Evolutionary conservation across 352 stramenopile species (phyloP), one percentile per base, ranked within the genome.

Genomic region (Nothophytophthora sp.): DNA sequence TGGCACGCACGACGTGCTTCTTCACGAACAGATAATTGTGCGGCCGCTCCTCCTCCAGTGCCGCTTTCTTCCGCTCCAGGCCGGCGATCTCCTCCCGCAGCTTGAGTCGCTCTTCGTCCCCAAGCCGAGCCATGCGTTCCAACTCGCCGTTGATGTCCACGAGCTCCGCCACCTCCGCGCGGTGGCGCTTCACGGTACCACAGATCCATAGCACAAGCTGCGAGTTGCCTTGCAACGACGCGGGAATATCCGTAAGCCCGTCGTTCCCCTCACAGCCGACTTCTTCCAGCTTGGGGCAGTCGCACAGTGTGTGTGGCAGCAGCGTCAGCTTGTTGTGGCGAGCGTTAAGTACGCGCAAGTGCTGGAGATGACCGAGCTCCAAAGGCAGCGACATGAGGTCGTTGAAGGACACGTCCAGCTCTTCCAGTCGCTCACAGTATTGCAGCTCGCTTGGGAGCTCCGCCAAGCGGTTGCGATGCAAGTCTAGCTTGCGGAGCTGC

Each of bases 151-250:
- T 90, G 75, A 92, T 90, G 19, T 62, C 68, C n/a, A 84, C 71
- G 33, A 92, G 75, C 69, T 89, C 73, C 24, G 71, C 43, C 29
- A 92, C 78, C 45, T 89, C 70, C 2, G 49, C 50, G 35, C 65
- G 61, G 53, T 92, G 81, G 13, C 62, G 67, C 69, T 90, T 90
- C n/a, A 86, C 69, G n/a, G 67, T 87, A 27, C 66, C 66, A 60
- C 76, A 92, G 63, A 92, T 89, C 81, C 81, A 92, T 9, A 92
- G 51, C 48, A 90, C 79, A 28, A 92, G 70, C 49, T 74, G 73
- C 8, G 79, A 90, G 52, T 86, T 90, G 55, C 71, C 68, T 1
- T 73, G 75, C 15, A 92, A 48, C 2, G 73, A 79, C 64, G 88
- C 79, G 9, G 79, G 77, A 34, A 92, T 70, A 50, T 90, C 75